phyloP scores from a whole-genome alignment of 345 rosid genomes.

The Pelargonium nanum region DNA sequence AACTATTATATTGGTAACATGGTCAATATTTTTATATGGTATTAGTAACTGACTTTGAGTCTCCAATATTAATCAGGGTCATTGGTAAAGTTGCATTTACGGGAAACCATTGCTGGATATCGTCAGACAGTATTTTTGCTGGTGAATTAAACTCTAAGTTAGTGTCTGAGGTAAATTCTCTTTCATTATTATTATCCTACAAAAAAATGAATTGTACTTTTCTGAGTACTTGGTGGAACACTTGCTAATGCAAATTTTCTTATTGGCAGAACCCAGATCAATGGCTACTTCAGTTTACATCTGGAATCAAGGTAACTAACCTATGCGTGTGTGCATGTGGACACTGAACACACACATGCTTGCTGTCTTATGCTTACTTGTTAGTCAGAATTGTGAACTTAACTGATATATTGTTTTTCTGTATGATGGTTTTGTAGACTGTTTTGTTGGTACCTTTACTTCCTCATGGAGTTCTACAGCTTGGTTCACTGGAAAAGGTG shows the following conservation, averaged over 20 bases:
- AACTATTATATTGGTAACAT: no score
- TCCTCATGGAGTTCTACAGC: slow-evolving; percentile 58
- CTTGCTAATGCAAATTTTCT: slow-evolving; percentile 9
- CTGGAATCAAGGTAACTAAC: slow-evolving; percentile 50
- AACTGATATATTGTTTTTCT: neutral
- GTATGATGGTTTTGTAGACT: slow-evolving; percentile 37
- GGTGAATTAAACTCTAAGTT: slow-evolving; percentile 14
- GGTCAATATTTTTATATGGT: neutral
- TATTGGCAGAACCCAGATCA: slow-evolving; percentile 45
- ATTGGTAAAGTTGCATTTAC: slow-evolving; percentile 41
- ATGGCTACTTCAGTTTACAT: slow-evolving; percentile 52
- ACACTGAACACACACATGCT: neutral
- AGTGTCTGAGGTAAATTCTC: slow-evolving; percentile 25
- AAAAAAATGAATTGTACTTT: neutral
- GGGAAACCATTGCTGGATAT: slow-evolving; percentile 39
- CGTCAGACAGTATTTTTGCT: slow-evolving; percentile 20
- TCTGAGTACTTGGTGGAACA: neutral
- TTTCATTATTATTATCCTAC: neutral
- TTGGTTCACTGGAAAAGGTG: slow-evolving; percentile 54
- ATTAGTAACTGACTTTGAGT: neutral
- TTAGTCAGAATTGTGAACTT: slow-evolving; percentile 3
- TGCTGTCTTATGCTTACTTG: neutral
- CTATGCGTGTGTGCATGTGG: neutral
- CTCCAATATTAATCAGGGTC: slow-evolving; percentile 24
- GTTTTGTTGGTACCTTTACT: slow-evolving; percentile 44